phyloP scores from a whole-genome alignment of 2,329 filamentous ascomycete genomes.

The Truncatella angustata region DNA sequence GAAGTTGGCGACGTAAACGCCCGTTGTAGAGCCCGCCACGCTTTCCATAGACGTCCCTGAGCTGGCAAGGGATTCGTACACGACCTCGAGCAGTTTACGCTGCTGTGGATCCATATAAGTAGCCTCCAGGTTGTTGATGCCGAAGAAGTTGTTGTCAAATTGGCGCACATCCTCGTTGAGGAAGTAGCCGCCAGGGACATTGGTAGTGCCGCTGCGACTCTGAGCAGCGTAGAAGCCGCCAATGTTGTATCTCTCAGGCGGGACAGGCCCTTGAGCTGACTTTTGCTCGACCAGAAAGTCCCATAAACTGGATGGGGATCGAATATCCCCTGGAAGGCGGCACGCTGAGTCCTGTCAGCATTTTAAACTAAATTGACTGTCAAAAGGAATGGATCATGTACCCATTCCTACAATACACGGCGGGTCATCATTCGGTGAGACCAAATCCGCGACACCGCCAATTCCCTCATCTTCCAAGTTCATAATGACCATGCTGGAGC shows the following conservation, averaged over 20 bases:
- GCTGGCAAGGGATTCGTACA: conserved; percentile 30
- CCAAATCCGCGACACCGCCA: too few relatives aligned
- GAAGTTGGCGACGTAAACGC: conserved; percentile 26
- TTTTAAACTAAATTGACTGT: not conserved
- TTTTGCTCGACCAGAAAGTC: conserved; percentile 16
- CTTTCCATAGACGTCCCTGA: conserved; percentile 13
- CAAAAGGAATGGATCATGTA: not conserved
- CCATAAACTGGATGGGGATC: conserved; percentile 17
- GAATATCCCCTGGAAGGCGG: conserved; percentile 18
- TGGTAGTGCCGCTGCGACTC: too few relatives aligned
- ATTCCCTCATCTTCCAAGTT: too few relatives aligned
- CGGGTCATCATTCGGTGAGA: not conserved
- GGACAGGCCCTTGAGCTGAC: conserved; percentile 16
- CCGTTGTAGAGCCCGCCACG: conserved; percentile 13
- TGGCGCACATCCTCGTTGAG: conserved; percentile 22
- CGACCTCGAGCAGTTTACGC: conserved; percentile 31
- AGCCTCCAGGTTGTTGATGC: conserved; percentile 25
- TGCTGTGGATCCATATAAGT: conserved; percentile 30
- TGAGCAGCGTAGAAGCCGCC: conserved; percentile 20
- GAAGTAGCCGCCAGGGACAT: conserved; percentile 31
- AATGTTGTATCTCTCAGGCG: conserved; percentile 17
- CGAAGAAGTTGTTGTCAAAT: conserved; percentile 29
- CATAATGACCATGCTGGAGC: too few relatives aligned
- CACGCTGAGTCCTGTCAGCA: conserved; percentile 13
- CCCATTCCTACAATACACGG: not conserved